Base-by-base conservation (phyloP, 2,329 filamentous ascomycete genomes). In the Neobulgaria alba region DNA sequence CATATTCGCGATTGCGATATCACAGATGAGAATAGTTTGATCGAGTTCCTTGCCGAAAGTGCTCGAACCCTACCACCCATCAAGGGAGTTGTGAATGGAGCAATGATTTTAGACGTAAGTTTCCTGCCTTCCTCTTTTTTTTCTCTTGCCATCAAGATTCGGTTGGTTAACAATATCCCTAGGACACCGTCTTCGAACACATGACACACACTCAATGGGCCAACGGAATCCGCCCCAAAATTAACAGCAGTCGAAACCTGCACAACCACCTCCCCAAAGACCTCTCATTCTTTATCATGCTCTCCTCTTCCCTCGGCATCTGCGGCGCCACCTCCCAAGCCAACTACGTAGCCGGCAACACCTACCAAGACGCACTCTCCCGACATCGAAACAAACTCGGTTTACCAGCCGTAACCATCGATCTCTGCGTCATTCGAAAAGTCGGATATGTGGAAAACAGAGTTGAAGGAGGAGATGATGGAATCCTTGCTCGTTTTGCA, bases 261-360 rank as follows among this genome's bases (percentile, higher is more conserved):
- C 50, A 53, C 21, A 31, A 46, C 3, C 9, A 20, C 14, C 37
- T 48, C 2, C 29, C 39, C 2, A 21, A 38, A 3, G 29, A 50
- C 8, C 48, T 67, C 9, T 62, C 65, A 32, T 67, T 67, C 45
- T 66, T 67, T 48, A 45, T 67, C 20, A 41, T 35, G 15, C 33
- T 35, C 4, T 35, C 33, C 5, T 19, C 16, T 5, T 4, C 9
- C n/a, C n/a, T 20, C 29, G 57, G 58, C 4, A 36, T 45, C 14
- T 29, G 43, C 15, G 48, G 48, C 14, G 33, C 21, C n/a, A 18
- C 14, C n/a, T 26, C 33, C 17, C 47, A 50, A 39, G 36, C 33
- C n/a, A 40, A 34, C 23, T 50, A 50, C 20, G 26, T 33, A 2
- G 41, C 45, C 10, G 62, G 50, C 0, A 62, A 61, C 32, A 55